Conservation (phyloP, 2,329 filamentous ascomycete genomes). For the Penicillium sp. region DNA sequence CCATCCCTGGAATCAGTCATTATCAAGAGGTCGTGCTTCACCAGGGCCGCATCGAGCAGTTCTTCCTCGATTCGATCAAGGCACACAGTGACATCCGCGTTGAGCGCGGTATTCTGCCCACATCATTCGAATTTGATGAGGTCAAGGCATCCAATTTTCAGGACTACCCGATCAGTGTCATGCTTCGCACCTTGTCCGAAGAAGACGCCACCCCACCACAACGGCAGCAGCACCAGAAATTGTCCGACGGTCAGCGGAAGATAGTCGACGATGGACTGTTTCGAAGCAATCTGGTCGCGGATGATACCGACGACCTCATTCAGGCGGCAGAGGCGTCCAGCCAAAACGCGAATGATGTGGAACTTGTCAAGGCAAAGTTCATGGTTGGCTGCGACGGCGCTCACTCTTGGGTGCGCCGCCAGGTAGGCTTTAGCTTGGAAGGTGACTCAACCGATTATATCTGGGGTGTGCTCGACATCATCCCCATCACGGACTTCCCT, state of each 20-base stretch:
- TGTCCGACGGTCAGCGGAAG: constrained; percentile 27
- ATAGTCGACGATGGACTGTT: constrained; percentile 54
- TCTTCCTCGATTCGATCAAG: constrained; percentile 61
- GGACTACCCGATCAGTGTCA: constrained; percentile 60
- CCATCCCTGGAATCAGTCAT: constrained; percentile 57
- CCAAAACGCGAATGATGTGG: not conserved
- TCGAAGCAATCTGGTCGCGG: constrained; percentile 55
- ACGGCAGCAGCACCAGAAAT: constrained; percentile 28
- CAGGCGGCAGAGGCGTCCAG: not conserved
- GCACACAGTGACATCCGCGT: constrained; percentile 53
- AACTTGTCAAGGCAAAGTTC: constrained; percentile 20
- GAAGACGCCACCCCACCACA: constrained; percentile 46
- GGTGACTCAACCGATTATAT: constrained; percentile 14
- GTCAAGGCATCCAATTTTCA: constrained; percentile 45
- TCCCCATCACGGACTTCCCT: constrained; percentile 46
- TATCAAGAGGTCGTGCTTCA: constrained; percentile 65
- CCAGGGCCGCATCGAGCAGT: constrained; percentile 66
- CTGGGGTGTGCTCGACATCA: constrained; percentile 20
- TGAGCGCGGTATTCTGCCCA: constrained; percentile 59
- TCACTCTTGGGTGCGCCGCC: constrained; percentile 21
- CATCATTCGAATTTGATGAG: constrained; percentile 53
- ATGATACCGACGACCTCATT: constrained; percentile 56
- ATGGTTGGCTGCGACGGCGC: constrained; percentile 26
- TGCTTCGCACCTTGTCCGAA: constrained; percentile 55
- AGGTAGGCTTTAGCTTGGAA: constrained; percentile 18